Conservation (phyloP, 345 rosid species). For the Eutrema japonicum region DNA sequence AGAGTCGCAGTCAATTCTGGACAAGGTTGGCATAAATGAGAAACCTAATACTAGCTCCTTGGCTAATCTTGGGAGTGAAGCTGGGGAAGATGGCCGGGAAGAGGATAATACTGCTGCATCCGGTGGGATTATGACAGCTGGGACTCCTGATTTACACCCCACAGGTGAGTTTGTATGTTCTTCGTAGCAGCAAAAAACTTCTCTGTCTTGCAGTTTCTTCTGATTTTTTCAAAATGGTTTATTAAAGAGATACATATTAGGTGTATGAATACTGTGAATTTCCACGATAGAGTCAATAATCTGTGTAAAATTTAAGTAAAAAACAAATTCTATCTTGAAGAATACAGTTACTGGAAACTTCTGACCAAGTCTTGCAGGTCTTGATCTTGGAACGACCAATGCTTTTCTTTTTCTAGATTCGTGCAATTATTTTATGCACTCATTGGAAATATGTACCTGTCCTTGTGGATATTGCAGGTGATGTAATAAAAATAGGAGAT, state of each 20-base stretch:
- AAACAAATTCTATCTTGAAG: background rate
- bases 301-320: background rate
- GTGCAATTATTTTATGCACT: conserved; percentile 15
- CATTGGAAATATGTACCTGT: conserved; percentile 12
- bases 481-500: conserved; percentile 31
- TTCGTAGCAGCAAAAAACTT: conserved; percentile 11
- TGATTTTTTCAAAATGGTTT: background rate
- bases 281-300: background rate
- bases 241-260: background rate
- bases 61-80: conserved; percentile 36
- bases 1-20: conserved; percentile 30
- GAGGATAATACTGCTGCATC: conserved; percentile 29
- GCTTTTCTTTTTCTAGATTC: conserved; percentile 18
- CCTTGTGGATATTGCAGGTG: conserved; percentile 40
- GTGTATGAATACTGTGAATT: conserved; percentile 6
- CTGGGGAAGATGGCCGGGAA: conserved; percentile 28
- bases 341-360: conserved; percentile 9
- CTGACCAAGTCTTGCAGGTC: conserved; percentile 17
- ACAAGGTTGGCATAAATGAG: conserved; percentile 18
- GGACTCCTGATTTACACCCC: conserved; percentile 25
- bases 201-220: conserved; percentile 5
- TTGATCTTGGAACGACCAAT: conserved; percentile 4
- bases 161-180: conserved; percentile 37
- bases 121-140: conserved; percentile 29
- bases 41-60: conserved; percentile 26